Percentiles rank a stretch among this genome's conserved stretches.
Evolutionary conservation across 2,329 filamentous ascomycete genomes (phyloP).

Genomic region (Berkeleyomyces basicola): DNA sequence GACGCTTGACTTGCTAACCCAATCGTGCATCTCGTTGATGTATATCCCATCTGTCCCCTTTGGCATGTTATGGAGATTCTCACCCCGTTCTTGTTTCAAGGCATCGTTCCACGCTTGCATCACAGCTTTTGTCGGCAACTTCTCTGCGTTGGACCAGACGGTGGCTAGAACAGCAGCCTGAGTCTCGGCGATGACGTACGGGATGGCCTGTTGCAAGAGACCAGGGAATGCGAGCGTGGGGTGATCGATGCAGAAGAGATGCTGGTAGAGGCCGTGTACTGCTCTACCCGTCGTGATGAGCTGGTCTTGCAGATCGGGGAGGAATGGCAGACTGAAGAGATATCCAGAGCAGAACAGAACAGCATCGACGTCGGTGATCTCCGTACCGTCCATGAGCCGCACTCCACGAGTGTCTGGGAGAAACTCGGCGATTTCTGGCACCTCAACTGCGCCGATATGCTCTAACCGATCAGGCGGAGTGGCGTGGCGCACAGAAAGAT

Average conservation of each 20-base stretch:
- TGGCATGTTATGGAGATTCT: constrained; percentile 32
- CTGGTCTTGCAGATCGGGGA: constrained; percentile 29
- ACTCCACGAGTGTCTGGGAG: constrained; percentile 39
- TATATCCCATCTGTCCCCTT: constrained; percentile 48
- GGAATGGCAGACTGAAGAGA: constrained; percentile 68
- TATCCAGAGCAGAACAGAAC: constrained; percentile 84
- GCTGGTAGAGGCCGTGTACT: constrained; percentile 58
- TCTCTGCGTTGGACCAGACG: constrained; percentile 55
- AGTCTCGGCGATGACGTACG: constrained; percentile 64
- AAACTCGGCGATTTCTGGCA: constrained; percentile 42
- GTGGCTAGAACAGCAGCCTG: constrained; percentile 64
- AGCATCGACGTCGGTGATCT: constrained; percentile 53
- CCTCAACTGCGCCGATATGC: constrained; percentile 32
- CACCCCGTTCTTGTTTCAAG: constrained; percentile 33
- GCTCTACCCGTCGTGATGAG: constrained; percentile 52
- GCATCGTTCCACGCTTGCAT: constrained; percentile 56
- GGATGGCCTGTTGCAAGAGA: constrained; percentile 70
- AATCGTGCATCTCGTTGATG: constrained; percentile 51
- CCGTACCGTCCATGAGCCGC: constrained; percentile 45
- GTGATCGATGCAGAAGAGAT: constrained; percentile 58
- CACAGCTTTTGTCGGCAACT: constrained; percentile 41
- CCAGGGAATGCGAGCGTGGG: constrained; percentile 66
- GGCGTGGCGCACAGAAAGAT: constrained; percentile 45
- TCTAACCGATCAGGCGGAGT: constrained; percentile 29
- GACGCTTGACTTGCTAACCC: constrained; percentile 34